Percentiles rank a stretch among this genome's conserved stretches.
Evolutionary conservation across 2,329 filamentous ascomycete genomes (phyloP).

Genomic region (Aureobasidium uvarum): DNA sequence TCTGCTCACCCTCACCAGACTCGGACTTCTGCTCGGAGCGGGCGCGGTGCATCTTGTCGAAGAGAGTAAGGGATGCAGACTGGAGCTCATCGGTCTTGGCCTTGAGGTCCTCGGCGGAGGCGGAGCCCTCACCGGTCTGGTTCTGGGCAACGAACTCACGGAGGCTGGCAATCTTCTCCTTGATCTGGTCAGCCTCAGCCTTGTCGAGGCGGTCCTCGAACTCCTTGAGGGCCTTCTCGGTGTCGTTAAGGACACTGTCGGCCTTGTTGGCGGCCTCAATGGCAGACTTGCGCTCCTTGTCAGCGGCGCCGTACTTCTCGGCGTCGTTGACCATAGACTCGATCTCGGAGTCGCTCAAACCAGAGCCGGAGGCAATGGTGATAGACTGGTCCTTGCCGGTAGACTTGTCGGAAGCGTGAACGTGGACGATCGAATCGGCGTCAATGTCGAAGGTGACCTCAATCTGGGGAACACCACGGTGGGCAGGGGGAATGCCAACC

Average conservation of each 20-base stretch:
- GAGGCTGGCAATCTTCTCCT: constrained; percentile 92
- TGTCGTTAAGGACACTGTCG: constrained; percentile 94
- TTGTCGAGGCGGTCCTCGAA: constrained; percentile 99
- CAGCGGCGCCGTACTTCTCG: constrained; percentile 97
- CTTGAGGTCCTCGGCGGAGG: constrained; percentile 92
- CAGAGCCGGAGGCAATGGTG: constrained; percentile 99
- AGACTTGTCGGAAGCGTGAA: constrained; percentile 98
- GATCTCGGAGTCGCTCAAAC: constrained; percentile 89
- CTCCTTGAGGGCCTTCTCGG: constrained; percentile 97
- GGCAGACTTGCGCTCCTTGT: constrained; percentile 93
- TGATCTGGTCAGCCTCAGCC: constrained; percentile 86
- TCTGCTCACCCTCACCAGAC: constrained; percentile 45
- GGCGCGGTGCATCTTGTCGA: constrained; percentile 99
- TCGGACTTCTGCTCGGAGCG: constrained; percentile 55
- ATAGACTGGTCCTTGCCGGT: constrained; percentile 97
- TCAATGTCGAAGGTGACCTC: constrained; percentile 99
- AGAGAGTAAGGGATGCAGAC: constrained; percentile 90
- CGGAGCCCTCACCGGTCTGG: constrained; percentile 84
- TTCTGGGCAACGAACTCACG: constrained; percentile 82
- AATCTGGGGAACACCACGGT: constrained; percentile 93
- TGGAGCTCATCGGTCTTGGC: constrained; percentile 98
- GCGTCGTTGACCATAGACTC: constrained; percentile 95
- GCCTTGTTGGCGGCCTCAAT: constrained; percentile 98
- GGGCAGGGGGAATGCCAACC: constrained; percentile 64
- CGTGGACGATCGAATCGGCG: constrained; percentile 99